Percentiles rank a stretch among this genome's conserved stretches.
Conservation (phyloP, 768 basidiomycete genomes). For the Guyanaporus albipodus region DNA sequence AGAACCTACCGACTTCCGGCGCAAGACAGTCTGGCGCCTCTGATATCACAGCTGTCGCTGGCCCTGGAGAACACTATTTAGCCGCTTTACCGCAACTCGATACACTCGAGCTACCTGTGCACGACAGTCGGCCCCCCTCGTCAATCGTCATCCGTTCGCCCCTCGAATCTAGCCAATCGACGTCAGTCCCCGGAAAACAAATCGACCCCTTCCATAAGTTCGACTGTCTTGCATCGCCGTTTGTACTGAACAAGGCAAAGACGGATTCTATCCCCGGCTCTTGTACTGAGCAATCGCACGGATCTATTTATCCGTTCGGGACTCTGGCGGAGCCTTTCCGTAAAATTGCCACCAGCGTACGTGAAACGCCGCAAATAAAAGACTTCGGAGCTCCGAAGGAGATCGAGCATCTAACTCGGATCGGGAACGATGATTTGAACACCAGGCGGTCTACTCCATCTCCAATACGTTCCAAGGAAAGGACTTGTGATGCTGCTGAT, state of each 20-base stretch:
- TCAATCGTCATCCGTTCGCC: conserved; percentile 24
- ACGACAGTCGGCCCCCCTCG: conserved; percentile 16
- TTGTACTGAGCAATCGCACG: neutral
- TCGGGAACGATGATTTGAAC: conserved; percentile 3
- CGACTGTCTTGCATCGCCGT: conserved; percentile 14
- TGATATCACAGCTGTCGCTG: conserved; percentile 1
- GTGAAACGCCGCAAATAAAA: neutral
- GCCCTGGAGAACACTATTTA: neutral
- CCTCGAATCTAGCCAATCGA: conserved; percentile 1
- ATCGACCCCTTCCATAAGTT: conserved; percentile 3
- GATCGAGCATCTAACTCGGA: neutral
- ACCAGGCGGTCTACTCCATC: neutral
- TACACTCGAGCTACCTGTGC: conserved; percentile 8
- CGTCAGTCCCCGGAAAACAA: neutral
- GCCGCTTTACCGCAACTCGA: conserved; percentile 12
- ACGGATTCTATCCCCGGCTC: neutral
- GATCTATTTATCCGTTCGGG: neutral
- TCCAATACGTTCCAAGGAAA: conserved; percentile 1
- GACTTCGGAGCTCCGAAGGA: neutral
- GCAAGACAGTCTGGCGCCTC: neutral
- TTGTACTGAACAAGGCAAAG: conserved; percentile 4
- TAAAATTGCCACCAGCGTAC: neutral
- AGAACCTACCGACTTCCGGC: neutral
- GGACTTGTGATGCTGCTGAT: neutral
- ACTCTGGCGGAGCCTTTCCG: neutral